Conservation (phyloP, 495 filamentous ascomycete species). For the Talaromyces nanjingensis region DNA sequence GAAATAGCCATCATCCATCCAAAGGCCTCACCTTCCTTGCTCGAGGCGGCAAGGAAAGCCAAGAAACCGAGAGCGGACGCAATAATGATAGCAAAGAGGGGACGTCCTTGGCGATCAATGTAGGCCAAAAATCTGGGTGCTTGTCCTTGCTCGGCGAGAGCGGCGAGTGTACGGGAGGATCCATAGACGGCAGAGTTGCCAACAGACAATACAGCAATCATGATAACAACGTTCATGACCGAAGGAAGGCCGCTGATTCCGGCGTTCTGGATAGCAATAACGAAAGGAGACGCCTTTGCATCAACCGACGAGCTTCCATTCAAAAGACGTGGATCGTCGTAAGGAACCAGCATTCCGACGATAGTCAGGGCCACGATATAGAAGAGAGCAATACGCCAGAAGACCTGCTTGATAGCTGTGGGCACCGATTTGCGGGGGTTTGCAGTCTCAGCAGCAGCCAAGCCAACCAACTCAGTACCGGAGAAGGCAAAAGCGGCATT, state of each 20-base stretch:
- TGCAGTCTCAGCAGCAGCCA: slow-evolving; percentile 80
- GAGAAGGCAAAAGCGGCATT: slow-evolving; percentile 89
- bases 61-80: slow-evolving; percentile 68
- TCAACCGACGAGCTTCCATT: slow-evolving; percentile 48
- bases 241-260: slow-evolving; percentile 70
- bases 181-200: slow-evolving; percentile 86
- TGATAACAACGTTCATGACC: slow-evolving; percentile 85
- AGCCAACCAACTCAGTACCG: slow-evolving; percentile 88
- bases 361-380: slow-evolving; percentile 70
- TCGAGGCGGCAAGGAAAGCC: slow-evolving; percentile 67
- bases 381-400: slow-evolving; percentile 90
- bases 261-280: slow-evolving; percentile 78
- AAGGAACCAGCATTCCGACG: slow-evolving; percentile 70
- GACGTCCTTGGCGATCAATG: slow-evolving; percentile 78
- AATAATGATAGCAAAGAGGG: slow-evolving; percentile 64
- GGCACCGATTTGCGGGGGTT: slow-evolving; percentile 85
- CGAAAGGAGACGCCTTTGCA: slow-evolving; percentile 76
- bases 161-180: slow-evolving; percentile 77
- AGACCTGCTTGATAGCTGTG: slow-evolving; percentile 85
- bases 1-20: slow-evolving; percentile 87
- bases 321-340: slow-evolving; percentile 54
- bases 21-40: slow-evolving; percentile 58
- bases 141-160: slow-evolving; percentile 78
- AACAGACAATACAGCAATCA: slow-evolving; percentile 80
- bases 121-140: slow-evolving; percentile 71